Evolutionary conservation across 345 rosid species (phyloP), one percentile per base, ranked within the genome.

Genomic region (Dimocarpus longan): DNA sequence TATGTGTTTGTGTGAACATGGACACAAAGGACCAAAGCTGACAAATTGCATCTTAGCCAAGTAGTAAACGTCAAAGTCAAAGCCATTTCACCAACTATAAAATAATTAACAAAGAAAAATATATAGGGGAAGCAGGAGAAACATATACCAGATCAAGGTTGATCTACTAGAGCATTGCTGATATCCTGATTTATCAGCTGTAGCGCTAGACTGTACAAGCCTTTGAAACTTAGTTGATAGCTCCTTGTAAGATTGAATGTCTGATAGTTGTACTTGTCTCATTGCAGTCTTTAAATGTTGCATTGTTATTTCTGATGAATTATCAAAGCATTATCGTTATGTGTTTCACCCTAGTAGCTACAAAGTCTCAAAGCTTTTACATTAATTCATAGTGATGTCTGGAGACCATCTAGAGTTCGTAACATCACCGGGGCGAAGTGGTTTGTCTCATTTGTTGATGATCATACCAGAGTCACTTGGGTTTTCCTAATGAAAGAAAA

Each of bases 161-260:
- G 78, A 80, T 63, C 74, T 24, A 42, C 70, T 76, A 1, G 74
- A 64, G 63, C 56, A 60, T 26, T 60, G 66, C 46, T 80, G 70
- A 42, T 71, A 16, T 69, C 63, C 80, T 60, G 37, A 8, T 52
- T 5, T 19, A 37, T 81, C 88, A 76, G 74, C 79, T 76, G 19
- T 76, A 54, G 85, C 71, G 69, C 79, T 80, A 59, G 91, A 85
- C 79, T 74, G 85, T 56, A 92, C 93, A 22, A 86, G 86, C 86
- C 97, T 94, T 82, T 94, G 89, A 84, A 94, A 94, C 50, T 87
- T 88, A 44, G 85, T 84, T 7, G 90, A 89, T 74, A 91, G 83
- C 54, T 90, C 93, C 77, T 83, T 79, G 68, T 89, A 90, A 82
- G 88, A 85, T 46, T 83, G 79, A 68, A 88, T 78, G 12, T 85